Evolutionary conservation across 148 eudicot species (phyloP), one percentile per base, ranked within the genome.

Genomic region (Silene uniflora): DNA sequence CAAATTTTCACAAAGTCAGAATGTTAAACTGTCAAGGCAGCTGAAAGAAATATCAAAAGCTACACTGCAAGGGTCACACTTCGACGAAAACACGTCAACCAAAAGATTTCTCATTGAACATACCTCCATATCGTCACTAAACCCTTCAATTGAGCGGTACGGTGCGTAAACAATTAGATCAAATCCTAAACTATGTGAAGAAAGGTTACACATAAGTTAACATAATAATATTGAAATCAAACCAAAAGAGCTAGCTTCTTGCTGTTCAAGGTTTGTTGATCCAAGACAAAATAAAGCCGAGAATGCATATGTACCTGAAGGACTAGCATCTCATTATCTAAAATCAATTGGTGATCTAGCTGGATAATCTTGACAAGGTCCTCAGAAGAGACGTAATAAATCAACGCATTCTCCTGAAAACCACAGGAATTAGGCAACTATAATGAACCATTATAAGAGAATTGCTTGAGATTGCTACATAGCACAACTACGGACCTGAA

Each of bases 141-240:
- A 92, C 46, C 99, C 97, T 62, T 91, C 92, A 22, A 95, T 85
- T 59, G 99, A 85, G 68, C 93, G 93, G 75, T 95, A 95, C 44
- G 99, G 99, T 61, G 94, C 82, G 83, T 89, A 95, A 81, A 92
- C 94, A 65, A 95, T 95, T 46, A 95, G 97, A 86, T 95, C 99
- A 82, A 95, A 95, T 73, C 92, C 97, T 29, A 95, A 78, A 80
- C 92, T 90, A 98, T 95, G 94, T 88, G 85, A 81, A 71, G 63
- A 55, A 55, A 72, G 73, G 19, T 61, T 17, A 75, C 54, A 18
- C 69, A 64, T 81, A 65, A 46, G 76, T 32, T 46, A 77, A n/a
- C 73, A 24, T 52, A 78, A 44, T 14, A 79, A 73, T 76, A 49
- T 60, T 22, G 42, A 29, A 65, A 69, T 10, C 29, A 44, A 9